A percentile compares a stretch with the other conserved stretches of the same genome.
Evolutionary conservation across 2,329 filamentous ascomycete genomes (phyloP).

Genomic region (Parascedosporium putredinis): DNA sequence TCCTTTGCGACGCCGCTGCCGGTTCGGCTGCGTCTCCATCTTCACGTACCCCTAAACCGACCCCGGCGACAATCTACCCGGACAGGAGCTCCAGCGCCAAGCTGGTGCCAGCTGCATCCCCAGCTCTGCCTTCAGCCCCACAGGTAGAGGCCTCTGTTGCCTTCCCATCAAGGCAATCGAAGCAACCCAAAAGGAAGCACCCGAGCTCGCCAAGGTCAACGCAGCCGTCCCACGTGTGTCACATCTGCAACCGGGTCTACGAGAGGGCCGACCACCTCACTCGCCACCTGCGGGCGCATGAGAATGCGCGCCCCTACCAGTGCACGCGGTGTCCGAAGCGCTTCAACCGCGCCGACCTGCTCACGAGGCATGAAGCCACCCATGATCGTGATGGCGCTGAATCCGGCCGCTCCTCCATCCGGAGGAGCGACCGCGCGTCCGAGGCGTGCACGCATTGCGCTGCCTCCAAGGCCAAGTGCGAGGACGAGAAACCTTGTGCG

Average conservation of each 20-base stretch:
- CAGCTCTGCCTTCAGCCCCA: not conserved
- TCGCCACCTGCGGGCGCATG: slow-evolving; percentile 39
- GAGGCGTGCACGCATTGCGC: slow-evolving; percentile 44
- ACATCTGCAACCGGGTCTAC: slow-evolving; percentile 40
- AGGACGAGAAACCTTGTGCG: slow-evolving; percentile 43
- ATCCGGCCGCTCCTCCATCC: slow-evolving; percentile 18
- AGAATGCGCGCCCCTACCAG: slow-evolving; percentile 36
- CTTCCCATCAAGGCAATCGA: not conserved
- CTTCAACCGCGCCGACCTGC: slow-evolving; percentile 42
- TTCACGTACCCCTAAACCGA: not conserved
- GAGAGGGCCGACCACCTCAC: slow-evolving; percentile 44
- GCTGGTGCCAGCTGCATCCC: not conserved
- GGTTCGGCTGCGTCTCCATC: not conserved
- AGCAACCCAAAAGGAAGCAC: slow-evolving; percentile 4
- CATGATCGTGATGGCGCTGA: slow-evolving; percentile 35
- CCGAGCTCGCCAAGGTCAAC: not conserved
- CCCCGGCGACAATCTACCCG: not conserved
- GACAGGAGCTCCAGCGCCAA: not conserved
- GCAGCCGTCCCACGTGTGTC: slow-evolving; percentile 30
- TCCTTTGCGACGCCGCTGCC: slow-evolving; percentile 8
- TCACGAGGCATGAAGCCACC: slow-evolving; percentile 41
- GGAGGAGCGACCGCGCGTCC: slow-evolving; percentile 38
- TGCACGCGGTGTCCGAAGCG: slow-evolving; percentile 42
- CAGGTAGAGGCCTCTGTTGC: not conserved
- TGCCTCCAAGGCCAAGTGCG: slow-evolving; percentile 42